phyloP scores from a whole-genome alignment of 1,284 basidiomycete genomes.

The Bothia castanella region DNA sequence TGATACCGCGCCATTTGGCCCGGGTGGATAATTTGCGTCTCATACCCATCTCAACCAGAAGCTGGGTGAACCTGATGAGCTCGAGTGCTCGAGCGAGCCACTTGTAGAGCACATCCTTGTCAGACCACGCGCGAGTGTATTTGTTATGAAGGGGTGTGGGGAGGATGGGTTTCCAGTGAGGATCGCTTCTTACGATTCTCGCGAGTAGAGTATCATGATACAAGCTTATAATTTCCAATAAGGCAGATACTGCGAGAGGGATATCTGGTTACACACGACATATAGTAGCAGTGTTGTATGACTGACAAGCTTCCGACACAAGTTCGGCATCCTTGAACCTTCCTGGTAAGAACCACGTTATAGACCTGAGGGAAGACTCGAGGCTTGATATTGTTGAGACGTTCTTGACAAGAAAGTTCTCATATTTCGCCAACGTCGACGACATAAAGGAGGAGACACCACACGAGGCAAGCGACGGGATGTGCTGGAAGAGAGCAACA shows the following conservation, averaged over 20 bases:
- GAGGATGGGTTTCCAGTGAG: constrained; percentile 65
- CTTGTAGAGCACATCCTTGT: constrained; percentile 64
- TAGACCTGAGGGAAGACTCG: constrained; percentile 82
- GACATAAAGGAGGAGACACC: constrained; percentile 35
- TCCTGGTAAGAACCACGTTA: constrained; percentile 94
- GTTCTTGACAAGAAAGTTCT: constrained; percentile 79
- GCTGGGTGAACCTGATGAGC: constrained; percentile 72
- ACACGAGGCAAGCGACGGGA: neutral
- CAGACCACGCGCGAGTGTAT: constrained; percentile 81
- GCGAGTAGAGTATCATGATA: constrained; percentile 85
- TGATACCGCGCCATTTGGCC: constrained; percentile 66
- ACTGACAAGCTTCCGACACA: constrained; percentile 86
- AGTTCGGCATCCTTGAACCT: constrained; percentile 96
- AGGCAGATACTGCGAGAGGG: constrained; percentile 55
- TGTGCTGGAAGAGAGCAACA: constrained; percentile 1
- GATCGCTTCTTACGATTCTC: constrained; percentile 58
- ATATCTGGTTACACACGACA: constrained; percentile 17
- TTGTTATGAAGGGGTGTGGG: constrained; percentile 67
- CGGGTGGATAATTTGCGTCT: constrained; percentile 60
- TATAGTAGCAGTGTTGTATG: constrained; percentile 11
- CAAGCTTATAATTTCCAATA: constrained; percentile 73
- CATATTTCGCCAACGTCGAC: constrained; percentile 60
- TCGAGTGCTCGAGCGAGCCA: constrained; percentile 72
- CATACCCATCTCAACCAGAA: constrained; percentile 85
- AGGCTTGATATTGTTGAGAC: constrained; percentile 81